phyloP scores from a whole-genome alignment of 495 filamentous ascomycete genomes.

The Neurospora terricola region DNA sequence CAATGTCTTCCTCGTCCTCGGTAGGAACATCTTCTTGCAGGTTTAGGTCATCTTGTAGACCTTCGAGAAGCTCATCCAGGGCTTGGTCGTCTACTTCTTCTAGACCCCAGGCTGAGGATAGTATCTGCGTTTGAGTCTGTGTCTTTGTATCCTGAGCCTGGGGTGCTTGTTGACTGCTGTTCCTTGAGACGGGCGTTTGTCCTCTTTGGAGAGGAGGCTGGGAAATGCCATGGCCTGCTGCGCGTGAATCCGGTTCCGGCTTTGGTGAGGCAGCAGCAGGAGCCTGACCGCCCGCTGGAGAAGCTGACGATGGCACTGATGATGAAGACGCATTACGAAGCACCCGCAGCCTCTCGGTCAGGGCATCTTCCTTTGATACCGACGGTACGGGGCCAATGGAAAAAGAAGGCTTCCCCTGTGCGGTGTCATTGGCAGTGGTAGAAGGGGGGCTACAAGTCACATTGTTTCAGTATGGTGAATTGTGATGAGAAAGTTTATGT shows the following conservation, averaged over 20 bases:
- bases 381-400: slow-evolving; percentile 8
- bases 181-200: background rate
- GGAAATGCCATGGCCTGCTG: background rate
- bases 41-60: slow-evolving; percentile 14
- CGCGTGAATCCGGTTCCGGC: background rate
- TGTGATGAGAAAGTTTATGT: background rate
- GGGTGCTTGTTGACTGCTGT: slow-evolving; percentile 1
- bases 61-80: slow-evolving; percentile 28
- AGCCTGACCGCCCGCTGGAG: background rate
- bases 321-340: slow-evolving; percentile 20
- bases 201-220: background rate
- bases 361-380: slow-evolving; percentile 32
- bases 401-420: background rate
- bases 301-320: background rate
- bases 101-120: slow-evolving; percentile 8
- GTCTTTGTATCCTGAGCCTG: background rate
- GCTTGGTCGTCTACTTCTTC: slow-evolving; percentile 22
- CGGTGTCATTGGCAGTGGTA: background rate
- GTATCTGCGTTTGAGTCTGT: background rate
- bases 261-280: background rate
- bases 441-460: background rate
- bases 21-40: slow-evolving; percentile 6
- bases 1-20: background rate
- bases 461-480: background rate
- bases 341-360: slow-evolving; percentile 31